Evolutionary conservation across 768 basidiomycete species (phyloP).

Genomic region (Amanita fuliginea): DNA sequence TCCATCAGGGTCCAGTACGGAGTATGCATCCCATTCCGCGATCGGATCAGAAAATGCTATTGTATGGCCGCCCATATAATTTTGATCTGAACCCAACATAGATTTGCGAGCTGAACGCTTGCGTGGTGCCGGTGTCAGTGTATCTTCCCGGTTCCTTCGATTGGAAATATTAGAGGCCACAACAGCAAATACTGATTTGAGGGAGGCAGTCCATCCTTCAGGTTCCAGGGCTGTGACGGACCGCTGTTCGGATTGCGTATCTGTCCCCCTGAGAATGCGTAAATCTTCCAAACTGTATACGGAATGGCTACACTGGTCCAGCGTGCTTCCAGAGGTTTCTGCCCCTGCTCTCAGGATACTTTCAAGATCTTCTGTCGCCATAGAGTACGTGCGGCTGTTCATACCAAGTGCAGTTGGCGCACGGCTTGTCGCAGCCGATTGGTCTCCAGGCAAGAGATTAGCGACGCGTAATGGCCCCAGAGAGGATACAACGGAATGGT

Average conservation of each 20-base stretch:
- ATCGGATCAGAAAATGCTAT: not conserved
- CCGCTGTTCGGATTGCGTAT: not conserved
- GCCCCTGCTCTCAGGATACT: not conserved
- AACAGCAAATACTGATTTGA: constrained; percentile 36
- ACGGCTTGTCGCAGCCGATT: constrained; percentile 24
- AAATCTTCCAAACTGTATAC: not conserved
- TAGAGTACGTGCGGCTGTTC: constrained; percentile 1
- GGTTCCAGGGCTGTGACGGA: constrained; percentile 5
- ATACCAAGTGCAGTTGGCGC: constrained; percentile 14
- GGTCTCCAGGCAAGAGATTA: constrained; percentile 37
- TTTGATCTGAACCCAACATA: constrained; percentile 7
- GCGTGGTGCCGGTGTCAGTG: constrained; percentile 14
- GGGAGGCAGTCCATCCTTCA: constrained; percentile 29
- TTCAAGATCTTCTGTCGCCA: constrained; percentile 1
- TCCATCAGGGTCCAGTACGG: not conserved
- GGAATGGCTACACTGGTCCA: not conserved
- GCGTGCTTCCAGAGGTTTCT: not conserved
- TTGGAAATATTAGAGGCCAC: constrained; percentile 32
- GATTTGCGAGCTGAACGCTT: constrained; percentile 13
- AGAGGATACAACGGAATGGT: constrained; percentile 21
- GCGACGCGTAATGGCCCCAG: constrained; percentile 37
- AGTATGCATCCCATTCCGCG: not conserved
- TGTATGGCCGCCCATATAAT: not conserved
- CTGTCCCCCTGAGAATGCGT: not conserved
- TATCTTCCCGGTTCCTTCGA: constrained; percentile 11